A percentile compares a stretch with the other conserved stretches of the same genome.
These are phyloP conservation scores for Hanseniaspora thailandica DNA, from an alignment of 805 yeast species.

Conservation along the genomic window DNA sequence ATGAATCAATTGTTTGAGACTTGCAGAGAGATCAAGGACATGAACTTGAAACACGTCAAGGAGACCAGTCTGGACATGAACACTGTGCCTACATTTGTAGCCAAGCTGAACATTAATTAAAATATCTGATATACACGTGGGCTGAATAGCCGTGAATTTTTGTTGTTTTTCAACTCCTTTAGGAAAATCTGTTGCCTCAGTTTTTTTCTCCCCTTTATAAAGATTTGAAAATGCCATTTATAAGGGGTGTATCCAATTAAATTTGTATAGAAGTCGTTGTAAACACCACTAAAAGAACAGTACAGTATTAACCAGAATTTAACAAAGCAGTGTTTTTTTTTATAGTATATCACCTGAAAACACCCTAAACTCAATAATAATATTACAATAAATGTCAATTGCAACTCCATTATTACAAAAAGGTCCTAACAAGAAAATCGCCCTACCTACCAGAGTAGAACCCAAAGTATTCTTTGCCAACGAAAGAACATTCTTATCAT, in stretches of 20 bases:
- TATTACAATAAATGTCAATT: slow-evolving; percentile 56
- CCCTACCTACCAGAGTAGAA: slow-evolving; percentile 94
- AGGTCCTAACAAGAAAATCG: slow-evolving; percentile 81
- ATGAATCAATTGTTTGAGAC: slow-evolving; percentile 6
- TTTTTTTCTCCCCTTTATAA: too few species aligned
- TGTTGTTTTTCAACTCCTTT: neutral
- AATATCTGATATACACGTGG: neutral
- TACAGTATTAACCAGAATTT: too few species aligned
- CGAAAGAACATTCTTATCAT: slow-evolving; percentile 93
- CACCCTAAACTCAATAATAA: too few species aligned
- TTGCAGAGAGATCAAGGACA: slow-evolving; percentile 18
- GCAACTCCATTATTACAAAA: slow-evolving; percentile 62
- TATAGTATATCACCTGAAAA: too few species aligned
- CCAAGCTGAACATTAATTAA: neutral
- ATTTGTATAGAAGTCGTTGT: too few species aligned
- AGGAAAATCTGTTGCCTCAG: too few species aligned
- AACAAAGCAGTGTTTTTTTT: too few species aligned
- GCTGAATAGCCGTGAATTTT: neutral
- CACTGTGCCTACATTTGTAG: slow-evolving; percentile 8
- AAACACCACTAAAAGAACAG: too few species aligned
- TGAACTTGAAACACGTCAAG: neutral
- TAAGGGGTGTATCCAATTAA: too few species aligned
- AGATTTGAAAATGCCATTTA: too few species aligned
- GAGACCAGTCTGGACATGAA: slow-evolving; percentile 11
- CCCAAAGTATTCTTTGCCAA: slow-evolving; percentile 98